A percentile compares a stretch with the other conserved stretches of the same genome.
Conservation (phyloP, 441 rosid species). For the Kokia cookei region DNA sequence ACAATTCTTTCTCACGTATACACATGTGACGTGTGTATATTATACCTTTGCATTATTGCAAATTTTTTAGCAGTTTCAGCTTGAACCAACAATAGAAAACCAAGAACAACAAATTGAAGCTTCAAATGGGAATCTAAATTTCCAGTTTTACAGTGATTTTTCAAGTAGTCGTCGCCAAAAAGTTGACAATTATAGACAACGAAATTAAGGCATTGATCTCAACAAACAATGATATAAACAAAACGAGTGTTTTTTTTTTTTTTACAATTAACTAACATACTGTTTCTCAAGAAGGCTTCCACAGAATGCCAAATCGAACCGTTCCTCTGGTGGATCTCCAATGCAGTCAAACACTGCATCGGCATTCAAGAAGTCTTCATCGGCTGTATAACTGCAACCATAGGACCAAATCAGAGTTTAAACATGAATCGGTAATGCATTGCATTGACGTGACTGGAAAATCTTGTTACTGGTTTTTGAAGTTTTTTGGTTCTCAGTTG, state of each 20-base stretch:
- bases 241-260: not conserved
- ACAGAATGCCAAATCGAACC: conserved; percentile 79
- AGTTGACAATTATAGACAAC: not conserved
- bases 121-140: not conserved
- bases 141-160: not conserved
- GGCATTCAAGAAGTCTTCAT: conserved; percentile 81
- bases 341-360: conserved; percentile 90
- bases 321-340: conserved; percentile 94
- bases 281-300: conserved; percentile 76
- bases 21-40: too few species aligned
- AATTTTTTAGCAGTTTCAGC: not conserved
- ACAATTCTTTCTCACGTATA: too few species aligned
- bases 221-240: not conserved
- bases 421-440: not conserved
- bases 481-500: not conserved
- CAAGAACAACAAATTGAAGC: not conserved
- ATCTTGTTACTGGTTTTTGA: not conserved
- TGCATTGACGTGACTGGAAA: not conserved
- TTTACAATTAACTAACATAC: conserved; percentile 38
- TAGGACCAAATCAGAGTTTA: not conserved
- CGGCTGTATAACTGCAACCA: conserved; percentile 69
- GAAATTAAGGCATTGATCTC: not conserved
- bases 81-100: not conserved
- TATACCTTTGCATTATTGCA: not conserved
- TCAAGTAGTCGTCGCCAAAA: not conserved